A percentile compares a stretch with the other conserved stretches of the same genome.
These are phyloP conservation scores for Kodamaea alishanica DNA, from an alignment of 1,139 yeast genomes.

Conservation along the genomic window DNA sequence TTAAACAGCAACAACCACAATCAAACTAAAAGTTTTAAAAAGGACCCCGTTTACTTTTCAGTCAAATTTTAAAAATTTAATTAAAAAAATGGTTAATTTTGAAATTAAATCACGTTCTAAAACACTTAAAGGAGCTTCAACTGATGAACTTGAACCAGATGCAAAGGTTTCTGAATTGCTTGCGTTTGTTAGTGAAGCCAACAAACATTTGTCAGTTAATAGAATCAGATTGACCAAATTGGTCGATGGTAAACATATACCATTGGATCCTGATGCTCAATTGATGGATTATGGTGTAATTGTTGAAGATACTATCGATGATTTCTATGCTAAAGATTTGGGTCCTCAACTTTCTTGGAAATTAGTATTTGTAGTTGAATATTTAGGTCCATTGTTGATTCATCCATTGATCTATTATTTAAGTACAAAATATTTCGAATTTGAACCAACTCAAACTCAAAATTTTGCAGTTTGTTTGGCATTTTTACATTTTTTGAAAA, in stretches of 20 bases:
- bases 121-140: conserved; percentile 38
- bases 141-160: conserved; percentile 32
- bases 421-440: conserved; percentile 19
- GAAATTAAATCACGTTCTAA: conserved; percentile 52
- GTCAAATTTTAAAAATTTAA: background rate
- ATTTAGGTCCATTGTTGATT: conserved; percentile 80
- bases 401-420: conserved; percentile 65
- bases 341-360: conserved; percentile 95
- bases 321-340: conserved; percentile 68
- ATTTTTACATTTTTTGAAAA: conserved; percentile 73
- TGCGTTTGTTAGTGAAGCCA: conserved; percentile 40
- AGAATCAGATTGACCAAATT: conserved; percentile 37
- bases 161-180: conserved; percentile 33
- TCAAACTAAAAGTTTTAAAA: background rate
- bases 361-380: conserved; percentile 81
- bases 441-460: conserved; percentile 50
- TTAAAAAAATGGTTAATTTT: conserved; percentile 30
- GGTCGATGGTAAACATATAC: conserved; percentile 30
- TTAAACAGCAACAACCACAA: background rate
- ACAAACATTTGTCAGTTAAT: conserved; percentile 37
- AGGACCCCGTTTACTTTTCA: background rate
- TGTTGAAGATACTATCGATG: conserved; percentile 24
- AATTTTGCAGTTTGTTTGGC: conserved; percentile 50
- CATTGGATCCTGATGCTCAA: conserved; percentile 27
- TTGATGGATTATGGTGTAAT: conserved; percentile 32